A percentile compares a stretch with the other conserved stretches of the same genome.
Evolutionary conservation across 2,329 filamentous ascomycete species (phyloP).

Genomic region (Bisporella sp.): DNA sequence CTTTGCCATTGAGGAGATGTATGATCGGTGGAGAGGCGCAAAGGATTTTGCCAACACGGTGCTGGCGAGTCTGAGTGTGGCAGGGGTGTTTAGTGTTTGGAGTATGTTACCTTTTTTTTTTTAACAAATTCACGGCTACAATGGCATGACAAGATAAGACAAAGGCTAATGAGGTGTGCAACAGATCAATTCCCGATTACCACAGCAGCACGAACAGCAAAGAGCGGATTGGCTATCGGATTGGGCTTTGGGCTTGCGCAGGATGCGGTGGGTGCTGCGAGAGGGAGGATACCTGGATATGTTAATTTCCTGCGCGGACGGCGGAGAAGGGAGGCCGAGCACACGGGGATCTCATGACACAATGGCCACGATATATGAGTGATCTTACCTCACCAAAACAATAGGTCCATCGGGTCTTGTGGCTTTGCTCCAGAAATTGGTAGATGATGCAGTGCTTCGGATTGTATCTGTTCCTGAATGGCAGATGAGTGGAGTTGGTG

Average conservation of each 20-base stretch:
- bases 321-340: constrained; percentile 8
- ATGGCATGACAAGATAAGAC: constrained; percentile 4
- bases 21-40: constrained; percentile 64
- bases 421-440: too few species aligned
- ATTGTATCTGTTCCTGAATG: too few species aligned
- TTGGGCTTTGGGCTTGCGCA: constrained; percentile 75
- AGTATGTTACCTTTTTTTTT: constrained; percentile 44
- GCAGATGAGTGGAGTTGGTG: too few species aligned
- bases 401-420: too few species aligned
- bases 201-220: constrained; percentile 70
- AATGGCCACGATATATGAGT: background rate
- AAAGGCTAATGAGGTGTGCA: background rate
- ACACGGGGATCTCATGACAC: constrained; percentile 2
- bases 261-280: constrained; percentile 62
- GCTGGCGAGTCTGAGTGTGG: constrained; percentile 74
- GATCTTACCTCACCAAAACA: too few species aligned
- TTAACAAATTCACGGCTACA: constrained; percentile 3
- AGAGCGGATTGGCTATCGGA: constrained; percentile 71
- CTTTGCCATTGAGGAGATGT: constrained; percentile 75
- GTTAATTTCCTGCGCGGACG: constrained; percentile 54
- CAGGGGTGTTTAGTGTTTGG: constrained; percentile 80
- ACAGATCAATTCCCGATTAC: constrained; percentile 73
- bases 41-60: constrained; percentile 77
- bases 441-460: too few species aligned
- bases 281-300: constrained; percentile 69